Conservation (phyloP, 1,284 basidiomycete species). For the Ganoderma boninense region DNA sequence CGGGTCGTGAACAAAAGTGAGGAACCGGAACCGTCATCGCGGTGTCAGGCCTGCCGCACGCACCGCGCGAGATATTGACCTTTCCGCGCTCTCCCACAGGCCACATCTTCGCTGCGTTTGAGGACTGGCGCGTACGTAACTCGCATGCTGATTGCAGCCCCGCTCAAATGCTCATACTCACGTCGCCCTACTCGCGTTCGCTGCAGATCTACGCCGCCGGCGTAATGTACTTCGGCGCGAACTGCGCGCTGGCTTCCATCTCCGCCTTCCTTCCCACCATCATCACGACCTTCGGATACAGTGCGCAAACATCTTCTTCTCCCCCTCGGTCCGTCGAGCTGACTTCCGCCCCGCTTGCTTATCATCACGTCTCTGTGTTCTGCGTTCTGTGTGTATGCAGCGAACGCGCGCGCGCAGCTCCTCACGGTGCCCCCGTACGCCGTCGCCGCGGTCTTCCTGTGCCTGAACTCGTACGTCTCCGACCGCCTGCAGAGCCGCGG, state of each 20-base stretch:
- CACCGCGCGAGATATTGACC: not conserved
- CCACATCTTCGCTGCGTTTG: conserved; percentile 70
- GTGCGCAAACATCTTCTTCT: conserved; percentile 37
- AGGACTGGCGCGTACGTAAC: conserved; percentile 71
- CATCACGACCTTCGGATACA: conserved; percentile 74
- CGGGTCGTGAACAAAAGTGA: conserved; percentile 73
- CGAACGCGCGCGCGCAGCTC: conserved; percentile 65
- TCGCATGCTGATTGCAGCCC: not conserved
- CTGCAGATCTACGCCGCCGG: conserved; percentile 67
- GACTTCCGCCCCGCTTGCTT: conserved; percentile 1
- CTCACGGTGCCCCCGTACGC: conserved; percentile 87
- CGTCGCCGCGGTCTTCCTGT: conserved; percentile 72
- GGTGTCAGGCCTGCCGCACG: not conserved
- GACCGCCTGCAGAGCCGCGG: conserved; percentile 81
- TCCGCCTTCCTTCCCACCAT: conserved; percentile 90
- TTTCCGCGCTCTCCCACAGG: conserved; percentile 44
- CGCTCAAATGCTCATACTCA: not conserved
- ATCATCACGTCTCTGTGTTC: no score
- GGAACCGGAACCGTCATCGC: not conserved
- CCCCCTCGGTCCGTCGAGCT: conserved; percentile 2
- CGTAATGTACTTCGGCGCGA: conserved; percentile 81
- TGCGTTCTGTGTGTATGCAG: conserved; percentile 37
- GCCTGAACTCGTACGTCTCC: conserved; percentile 70
- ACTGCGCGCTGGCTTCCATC: conserved; percentile 80
- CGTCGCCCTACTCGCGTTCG: not conserved